Base-by-base conservation (phyloP, 2,329 filamentous ascomycete genomes). In the Metarhizium rileyi region DNA sequence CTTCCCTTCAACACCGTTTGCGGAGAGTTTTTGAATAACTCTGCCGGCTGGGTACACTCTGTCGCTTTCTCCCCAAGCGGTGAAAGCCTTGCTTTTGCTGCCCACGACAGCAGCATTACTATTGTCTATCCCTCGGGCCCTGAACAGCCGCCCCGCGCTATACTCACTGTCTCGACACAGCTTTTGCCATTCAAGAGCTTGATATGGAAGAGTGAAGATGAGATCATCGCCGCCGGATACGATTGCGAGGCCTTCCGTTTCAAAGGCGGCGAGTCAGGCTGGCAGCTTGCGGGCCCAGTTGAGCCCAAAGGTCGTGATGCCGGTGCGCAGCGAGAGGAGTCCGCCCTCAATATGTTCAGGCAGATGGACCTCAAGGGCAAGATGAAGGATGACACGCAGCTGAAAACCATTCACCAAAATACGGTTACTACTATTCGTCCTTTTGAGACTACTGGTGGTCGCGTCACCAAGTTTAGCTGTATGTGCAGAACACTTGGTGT, bases 321-420 rank as follows among this genome's bases (percentile, higher is more conserved):
- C 49, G 82, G 77, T 51, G 78, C 80, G 49, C 72, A 74, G 52
- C 78, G 86, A 28, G 93, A 97, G 69, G 93, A 97, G 67, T 93
- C 87, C 56, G 93, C 93, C 23, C 74, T 96, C 66, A 95, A 97
- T 70, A 95, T 97, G 89, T 98, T 98, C 73, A 82, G 83, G 61
- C 90, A 96, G 73, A 97, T 98, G 93, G 93, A 98, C 69, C 77
- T 98, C 56, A 95, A 93, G 77, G 93, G 93, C 54, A 95, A 95
- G 70, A 74, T 77, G 50, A 88, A 88, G 64, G 90, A 95, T 61
- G 90, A 97, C 66, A 96, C 90, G 4, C 87, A 95, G 72, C 76
- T 98, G 59, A 93, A 89, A 72, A 97, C 93, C 10, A 82, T 93
- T 44, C 93, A 98, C 70, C 93, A 98, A 67, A 98, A 98, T 71